Evolutionary conservation across 208 protist genomes (phyloP).

Genomic region (Crithidia mellificae): DNA sequence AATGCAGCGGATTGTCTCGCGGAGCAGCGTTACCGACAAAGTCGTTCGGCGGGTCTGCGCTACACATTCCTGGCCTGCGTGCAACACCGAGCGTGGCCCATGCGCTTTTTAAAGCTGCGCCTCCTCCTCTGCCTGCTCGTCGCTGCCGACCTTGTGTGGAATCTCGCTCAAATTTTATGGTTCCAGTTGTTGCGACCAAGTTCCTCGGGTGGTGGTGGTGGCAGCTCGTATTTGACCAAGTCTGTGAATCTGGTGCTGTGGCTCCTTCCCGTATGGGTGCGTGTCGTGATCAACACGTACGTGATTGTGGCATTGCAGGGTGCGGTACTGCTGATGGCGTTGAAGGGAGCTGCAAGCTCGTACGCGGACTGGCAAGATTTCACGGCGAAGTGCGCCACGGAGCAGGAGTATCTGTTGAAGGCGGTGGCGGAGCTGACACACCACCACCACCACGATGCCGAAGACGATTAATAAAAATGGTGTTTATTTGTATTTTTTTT

Average conservation of each 20-base stretch:
- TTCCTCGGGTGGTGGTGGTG: background rate
- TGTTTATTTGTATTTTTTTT: background rate
- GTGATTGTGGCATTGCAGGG: slow-evolving; percentile 12
- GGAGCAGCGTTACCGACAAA: slow-evolving; percentile 2
- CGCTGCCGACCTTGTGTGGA: slow-evolving; percentile 26
- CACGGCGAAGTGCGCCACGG: slow-evolving; percentile 19
- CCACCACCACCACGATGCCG: too few relatives aligned
- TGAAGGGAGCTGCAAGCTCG: slow-evolving; percentile 22
- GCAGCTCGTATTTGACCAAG: background rate
- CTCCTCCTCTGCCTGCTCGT: slow-evolving; percentile 36
- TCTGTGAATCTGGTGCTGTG: background rate
- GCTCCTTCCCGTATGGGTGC: slow-evolving; percentile 22
- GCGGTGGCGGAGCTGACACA: background rate
- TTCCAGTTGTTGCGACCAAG: background rate
- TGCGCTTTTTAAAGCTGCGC: slow-evolving; percentile 39
- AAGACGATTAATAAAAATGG: too few relatives aligned
- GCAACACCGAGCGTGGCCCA: slow-evolving; percentile 22
- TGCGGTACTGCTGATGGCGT: slow-evolving; percentile 22
- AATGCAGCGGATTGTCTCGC: background rate
- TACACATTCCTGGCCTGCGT: slow-evolving; percentile 13
- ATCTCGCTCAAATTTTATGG: slow-evolving; percentile 15
- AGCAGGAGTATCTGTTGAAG: slow-evolving; percentile 26
- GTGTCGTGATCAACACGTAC: slow-evolving; percentile 20
- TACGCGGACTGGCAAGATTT: slow-evolving; percentile 30
- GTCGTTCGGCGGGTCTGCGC: slow-evolving; percentile 16